Percentiles rank a stretch among this genome's conserved stretches.
Conservation (phyloP, 2,329 filamentous ascomycete species). For the Fusarium temperatum region DNA sequence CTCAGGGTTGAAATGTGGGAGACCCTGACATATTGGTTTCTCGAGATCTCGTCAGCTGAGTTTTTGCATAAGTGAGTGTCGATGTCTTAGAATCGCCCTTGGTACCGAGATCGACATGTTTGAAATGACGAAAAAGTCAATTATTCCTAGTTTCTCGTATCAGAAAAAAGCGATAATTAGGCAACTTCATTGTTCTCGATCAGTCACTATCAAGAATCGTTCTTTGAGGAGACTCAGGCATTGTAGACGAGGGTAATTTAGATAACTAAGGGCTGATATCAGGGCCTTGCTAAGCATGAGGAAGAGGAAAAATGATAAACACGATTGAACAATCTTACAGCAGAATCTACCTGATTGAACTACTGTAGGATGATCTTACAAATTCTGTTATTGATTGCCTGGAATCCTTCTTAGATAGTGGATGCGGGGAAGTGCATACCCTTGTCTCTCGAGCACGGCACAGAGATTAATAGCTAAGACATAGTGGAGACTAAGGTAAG, state of each 20-base stretch:
- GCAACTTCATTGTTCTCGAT: not conserved
- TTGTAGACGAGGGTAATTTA: not conserved
- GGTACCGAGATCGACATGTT: not conserved
- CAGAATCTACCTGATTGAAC: not conserved
- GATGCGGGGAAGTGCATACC: not conserved
- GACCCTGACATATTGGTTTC: not conserved
- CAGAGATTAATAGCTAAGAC: not conserved
- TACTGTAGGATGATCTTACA: not conserved
- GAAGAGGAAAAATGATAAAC: not conserved
- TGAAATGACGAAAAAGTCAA: not conserved
- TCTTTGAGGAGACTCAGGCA: not conserved
- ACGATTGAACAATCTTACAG: not conserved
- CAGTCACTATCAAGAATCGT: not conserved
- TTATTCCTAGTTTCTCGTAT: not conserved
- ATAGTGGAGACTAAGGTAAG: not conserved
- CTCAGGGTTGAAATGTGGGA: not conserved
- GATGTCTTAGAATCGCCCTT: not conserved
- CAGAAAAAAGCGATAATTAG: not conserved
- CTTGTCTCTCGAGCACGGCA: not conserved
- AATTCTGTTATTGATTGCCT: not conserved
- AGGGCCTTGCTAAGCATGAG: not conserved
- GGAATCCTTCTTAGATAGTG: not conserved
- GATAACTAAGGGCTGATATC: not conserved
- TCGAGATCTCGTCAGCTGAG: not conserved
- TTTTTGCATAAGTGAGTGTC: not conserved